phyloP scores from a whole-genome alignment of 768 basidiomycete species.

The Paxillus involutus region DNA sequence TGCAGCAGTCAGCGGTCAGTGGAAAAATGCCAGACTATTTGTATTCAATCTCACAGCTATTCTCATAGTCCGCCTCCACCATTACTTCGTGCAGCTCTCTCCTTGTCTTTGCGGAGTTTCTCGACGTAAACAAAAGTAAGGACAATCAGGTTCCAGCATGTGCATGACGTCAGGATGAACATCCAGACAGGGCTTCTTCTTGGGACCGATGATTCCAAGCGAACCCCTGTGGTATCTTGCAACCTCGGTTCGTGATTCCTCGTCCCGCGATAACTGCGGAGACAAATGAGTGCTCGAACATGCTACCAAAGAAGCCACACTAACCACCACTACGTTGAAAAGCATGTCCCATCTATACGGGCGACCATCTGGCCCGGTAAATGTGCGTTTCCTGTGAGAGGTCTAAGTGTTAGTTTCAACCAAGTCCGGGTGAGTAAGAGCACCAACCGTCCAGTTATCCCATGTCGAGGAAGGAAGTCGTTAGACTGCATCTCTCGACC shows the following conservation, averaged over 20 bases:
- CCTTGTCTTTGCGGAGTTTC: conserved; percentile 28
- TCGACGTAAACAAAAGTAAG: conserved; percentile 33
- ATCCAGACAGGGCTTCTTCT: conserved; percentile 17
- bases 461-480: conserved; percentile 23
- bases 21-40: too few relatives aligned
- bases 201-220: conserved; percentile 19
- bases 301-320: conserved; percentile 1
- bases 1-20: too few relatives aligned
- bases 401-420: neutral
- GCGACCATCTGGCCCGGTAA: conserved; percentile 32
- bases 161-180: conserved; percentile 17
- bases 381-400: conserved; percentile 25
- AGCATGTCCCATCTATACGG: conserved; percentile 36
- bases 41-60: too few relatives aligned
- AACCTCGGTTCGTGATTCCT: conserved; percentile 11
- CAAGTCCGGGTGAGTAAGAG: neutral
- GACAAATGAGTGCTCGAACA: neutral
- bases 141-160: conserved; percentile 28
- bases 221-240: conserved; percentile 20
- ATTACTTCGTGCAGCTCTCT: neutral
- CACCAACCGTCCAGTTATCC: conserved; percentile 23
- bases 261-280: conserved; percentile 20
- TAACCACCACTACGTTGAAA: conserved; percentile 8
- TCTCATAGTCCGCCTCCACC: too few relatives aligned
- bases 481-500: conserved; percentile 25